Percentiles rank a stretch among this genome's conserved stretches.
Evolutionary conservation across 1,284 basidiomycete genomes (phyloP).

Genomic region (Anthracocystis walkeri): DNA sequence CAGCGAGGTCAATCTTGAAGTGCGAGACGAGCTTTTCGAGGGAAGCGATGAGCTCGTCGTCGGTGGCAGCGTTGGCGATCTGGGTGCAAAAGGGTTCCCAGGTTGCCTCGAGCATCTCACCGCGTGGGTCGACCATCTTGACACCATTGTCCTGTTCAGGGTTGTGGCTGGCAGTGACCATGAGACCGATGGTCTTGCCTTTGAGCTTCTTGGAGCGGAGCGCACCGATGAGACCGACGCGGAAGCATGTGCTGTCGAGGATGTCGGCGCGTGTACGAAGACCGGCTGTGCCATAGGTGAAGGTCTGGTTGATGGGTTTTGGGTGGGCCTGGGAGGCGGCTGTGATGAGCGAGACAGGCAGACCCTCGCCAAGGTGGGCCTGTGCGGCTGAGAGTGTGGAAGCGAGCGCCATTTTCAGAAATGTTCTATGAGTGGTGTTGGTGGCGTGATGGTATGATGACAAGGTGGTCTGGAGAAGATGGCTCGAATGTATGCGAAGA

Average conservation of each 20-base stretch:
- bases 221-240: conserved; percentile 89
- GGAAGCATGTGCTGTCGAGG: conserved; percentile 92
- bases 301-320: conserved; percentile 72
- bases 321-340: conserved; percentile 69
- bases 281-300: conserved; percentile 93
- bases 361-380: conserved; percentile 46
- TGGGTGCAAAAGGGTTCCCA: conserved; percentile 92
- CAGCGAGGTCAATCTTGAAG: conserved; percentile 81
- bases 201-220: conserved; percentile 89
- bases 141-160: conserved; percentile 98
- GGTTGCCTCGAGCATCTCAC: conserved; percentile 97
- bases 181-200: conserved; percentile 92
- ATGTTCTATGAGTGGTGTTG: not conserved
- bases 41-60: conserved; percentile 78
- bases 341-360: conserved; percentile 53
- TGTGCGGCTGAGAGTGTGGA: conserved; percentile 49
- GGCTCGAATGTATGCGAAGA: not conserved
- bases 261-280: conserved; percentile 87
- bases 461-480: not conserved
- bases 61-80: conserved; percentile 86
- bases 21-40: conserved; percentile 78
- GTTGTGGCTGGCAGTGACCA: conserved; percentile 99
- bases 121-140: conserved; percentile 94
- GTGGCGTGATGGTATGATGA: conserved; percentile 10
- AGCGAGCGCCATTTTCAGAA: conserved; percentile 46